Base-by-base conservation (phyloP, 2,329 filamentous ascomycete species). In the Ophiostoma piceae region DNA sequence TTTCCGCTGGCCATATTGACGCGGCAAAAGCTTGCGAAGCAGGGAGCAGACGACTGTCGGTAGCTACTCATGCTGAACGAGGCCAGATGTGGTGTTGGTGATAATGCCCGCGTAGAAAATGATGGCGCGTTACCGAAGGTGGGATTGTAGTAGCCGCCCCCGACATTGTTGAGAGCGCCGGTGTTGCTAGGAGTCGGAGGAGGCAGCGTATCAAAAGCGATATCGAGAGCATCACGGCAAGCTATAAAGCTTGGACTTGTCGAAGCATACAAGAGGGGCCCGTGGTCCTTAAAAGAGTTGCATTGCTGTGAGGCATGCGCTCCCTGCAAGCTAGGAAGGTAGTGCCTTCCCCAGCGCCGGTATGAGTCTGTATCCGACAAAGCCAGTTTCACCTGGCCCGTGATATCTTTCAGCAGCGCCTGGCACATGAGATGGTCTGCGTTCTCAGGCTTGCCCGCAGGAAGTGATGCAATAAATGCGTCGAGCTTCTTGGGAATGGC, bases 221-320 rank as follows among this genome's bases (percentile, higher is more conserved):
- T 73, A 70, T 87, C 83, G 0, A 88, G 80, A 1, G 76, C 73
- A 66, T 84, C 79, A 9, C 85, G 79, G 74, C 83, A 87, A 6
- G 76, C 73, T 16, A 77, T 75, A 74, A 89, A 89, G 2, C 88
- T 78, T 0, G 82, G 79, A 68, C 83, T 86, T 1, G 80, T 75
- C 0, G 74, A 74, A 19, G 85, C 82, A 73, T 88, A 89, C 72
- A 81, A 79, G 7, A 85, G 80, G 3, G 86, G 84, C 0, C 87
- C 87, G 0, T 83, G 78, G 71, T 89, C 87, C 74, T 88, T 87
- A 81, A 88, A 88, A 0, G 83, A 84, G 75, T 87, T 88, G 78
- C 86, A 87, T 11, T 84, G 77, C 76, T 89, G 87, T 32, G 82
- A 80, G 0, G 80, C 79, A 73, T 89, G 85, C 0, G 86, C 86